Evolutionary conservation across 108 stramenopile species (phyloP).

Genomic region (Cyclotella baltica): DNA sequence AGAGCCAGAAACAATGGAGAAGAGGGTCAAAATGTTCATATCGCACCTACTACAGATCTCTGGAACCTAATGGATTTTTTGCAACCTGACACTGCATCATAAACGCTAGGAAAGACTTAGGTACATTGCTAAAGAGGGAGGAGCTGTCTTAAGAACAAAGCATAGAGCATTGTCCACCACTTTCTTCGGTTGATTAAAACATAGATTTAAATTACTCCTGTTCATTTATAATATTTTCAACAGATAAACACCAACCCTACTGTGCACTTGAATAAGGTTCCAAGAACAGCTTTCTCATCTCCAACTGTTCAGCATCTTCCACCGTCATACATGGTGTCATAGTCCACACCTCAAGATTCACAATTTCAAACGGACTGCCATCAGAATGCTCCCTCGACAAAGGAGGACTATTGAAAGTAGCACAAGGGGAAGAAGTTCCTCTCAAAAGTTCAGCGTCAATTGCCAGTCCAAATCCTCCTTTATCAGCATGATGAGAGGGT

Average conservation of each 20-base stretch:
- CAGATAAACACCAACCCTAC: not conserved
- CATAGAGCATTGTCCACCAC: too few relatives aligned
- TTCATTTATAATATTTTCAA: not conserved
- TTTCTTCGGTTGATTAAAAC: too few relatives aligned
- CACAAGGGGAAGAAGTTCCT: conserved; percentile 77
- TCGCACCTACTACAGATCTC: too few relatives aligned
- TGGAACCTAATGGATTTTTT: too few relatives aligned
- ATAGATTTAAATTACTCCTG: too few relatives aligned
- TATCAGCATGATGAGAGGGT: conserved; percentile 24
- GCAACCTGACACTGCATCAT: too few relatives aligned
- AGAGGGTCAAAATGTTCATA: too few relatives aligned
- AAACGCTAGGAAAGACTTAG: too few relatives aligned
- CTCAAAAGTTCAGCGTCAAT: conserved; percentile 67
- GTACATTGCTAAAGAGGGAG: too few relatives aligned
- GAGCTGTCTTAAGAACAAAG: too few relatives aligned
- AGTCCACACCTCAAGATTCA: conserved; percentile 84
- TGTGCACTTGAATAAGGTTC: conserved; percentile 23
- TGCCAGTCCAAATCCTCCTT: conserved; percentile 79
- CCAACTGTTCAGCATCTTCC: conserved; percentile 67
- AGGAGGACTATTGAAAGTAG: conserved; percentile 71
- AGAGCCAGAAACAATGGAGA: too few relatives aligned
- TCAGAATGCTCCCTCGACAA: conserved; percentile 48
- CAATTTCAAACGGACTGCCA: conserved; percentile 71
- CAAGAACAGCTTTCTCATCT: conserved; percentile 78
- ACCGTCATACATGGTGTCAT: conserved; percentile 73